A percentile compares a stretch with the other conserved stretches of the same genome.
Evolutionary conservation across 257 asterid species (phyloP).

Genomic region (Schizonepeta tenuifolia): DNA sequence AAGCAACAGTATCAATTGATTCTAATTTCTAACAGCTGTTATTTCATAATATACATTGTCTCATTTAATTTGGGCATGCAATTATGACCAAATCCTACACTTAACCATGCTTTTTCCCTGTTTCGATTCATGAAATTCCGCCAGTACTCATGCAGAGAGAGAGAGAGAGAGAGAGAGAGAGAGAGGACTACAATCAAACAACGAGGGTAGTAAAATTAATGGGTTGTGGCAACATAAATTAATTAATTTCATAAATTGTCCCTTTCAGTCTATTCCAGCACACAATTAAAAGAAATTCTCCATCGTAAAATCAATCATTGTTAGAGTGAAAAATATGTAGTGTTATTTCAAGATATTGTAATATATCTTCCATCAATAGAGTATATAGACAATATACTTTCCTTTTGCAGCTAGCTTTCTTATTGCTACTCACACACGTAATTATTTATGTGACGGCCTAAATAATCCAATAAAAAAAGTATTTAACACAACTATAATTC

Average conservation of each 20-base stretch:
- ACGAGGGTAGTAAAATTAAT: no score
- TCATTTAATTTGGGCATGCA: conserved; percentile 44
- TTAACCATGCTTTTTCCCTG: conserved; percentile 33
- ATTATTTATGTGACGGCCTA: no score
- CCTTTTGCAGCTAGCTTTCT: neutral
- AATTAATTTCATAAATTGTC: conserved; percentile 19
- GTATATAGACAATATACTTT: neutral
- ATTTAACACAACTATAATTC: no score
- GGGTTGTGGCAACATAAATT: conserved; percentile 15
- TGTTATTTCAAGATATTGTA: neutral
- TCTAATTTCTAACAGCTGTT: conserved; percentile 45
- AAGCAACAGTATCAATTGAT: conserved; percentile 36
- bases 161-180: neutral
- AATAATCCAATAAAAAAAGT: no score
- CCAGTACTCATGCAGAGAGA: conserved; percentile 13
- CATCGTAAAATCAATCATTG: conserved; percentile 41
- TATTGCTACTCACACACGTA: neutral
- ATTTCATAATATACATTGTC: conserved; percentile 43
- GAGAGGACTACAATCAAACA: neutral
- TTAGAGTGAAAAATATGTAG: conserved; percentile 18
- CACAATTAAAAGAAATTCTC: conserved; percentile 22
- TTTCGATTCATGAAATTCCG: conserved; percentile 22
- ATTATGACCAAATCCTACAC: conserved; percentile 43
- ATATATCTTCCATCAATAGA: no score
- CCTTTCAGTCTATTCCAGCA: conserved; percentile 37